These are phyloP conservation scores for Encephalitozoon cuniculi DNA, from an alignment of 371 early-diverging fungal genomes.

Conservation along the genomic window DNA sequence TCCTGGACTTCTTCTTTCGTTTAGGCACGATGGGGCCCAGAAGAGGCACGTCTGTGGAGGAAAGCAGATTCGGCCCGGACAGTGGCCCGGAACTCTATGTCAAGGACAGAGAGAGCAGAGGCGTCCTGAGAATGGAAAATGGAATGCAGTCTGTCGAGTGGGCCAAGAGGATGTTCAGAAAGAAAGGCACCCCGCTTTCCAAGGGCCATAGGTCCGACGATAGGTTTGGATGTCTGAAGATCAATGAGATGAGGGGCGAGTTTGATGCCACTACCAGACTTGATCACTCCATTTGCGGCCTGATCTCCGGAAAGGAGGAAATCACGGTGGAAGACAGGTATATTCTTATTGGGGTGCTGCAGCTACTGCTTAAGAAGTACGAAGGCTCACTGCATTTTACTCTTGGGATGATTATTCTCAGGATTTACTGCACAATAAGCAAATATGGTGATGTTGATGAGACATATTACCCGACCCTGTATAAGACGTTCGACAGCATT, in stretches of 20 bases:
- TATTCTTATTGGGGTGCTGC: constrained; percentile 38
- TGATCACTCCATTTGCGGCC: background rate
- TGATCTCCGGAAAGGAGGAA: background rate
- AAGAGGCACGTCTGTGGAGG: background rate
- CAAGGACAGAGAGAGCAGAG: background rate
- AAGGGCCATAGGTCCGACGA: background rate
- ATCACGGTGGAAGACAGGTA: constrained; percentile 4
- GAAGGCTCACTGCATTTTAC: constrained; percentile 1
- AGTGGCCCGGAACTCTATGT: background rate
- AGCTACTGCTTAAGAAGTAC: constrained; percentile 40
- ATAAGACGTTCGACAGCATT: background rate
- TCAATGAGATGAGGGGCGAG: background rate
- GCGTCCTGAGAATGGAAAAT: background rate
- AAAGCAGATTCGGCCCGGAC: background rate
- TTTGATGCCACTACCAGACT: background rate
- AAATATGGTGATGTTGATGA: background rate
- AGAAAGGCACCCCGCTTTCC: background rate
- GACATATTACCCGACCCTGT: background rate
- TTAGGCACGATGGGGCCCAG: background rate
- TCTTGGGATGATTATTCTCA: constrained; percentile 23
- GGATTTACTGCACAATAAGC: constrained; percentile 14
- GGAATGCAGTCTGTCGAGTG: background rate
- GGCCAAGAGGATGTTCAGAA: background rate
- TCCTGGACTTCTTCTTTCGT: constrained; percentile 1
- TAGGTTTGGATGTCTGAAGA: background rate